Conservation (phyloP, 345 rosid species). For the Rubroshorea leprosula region DNA sequence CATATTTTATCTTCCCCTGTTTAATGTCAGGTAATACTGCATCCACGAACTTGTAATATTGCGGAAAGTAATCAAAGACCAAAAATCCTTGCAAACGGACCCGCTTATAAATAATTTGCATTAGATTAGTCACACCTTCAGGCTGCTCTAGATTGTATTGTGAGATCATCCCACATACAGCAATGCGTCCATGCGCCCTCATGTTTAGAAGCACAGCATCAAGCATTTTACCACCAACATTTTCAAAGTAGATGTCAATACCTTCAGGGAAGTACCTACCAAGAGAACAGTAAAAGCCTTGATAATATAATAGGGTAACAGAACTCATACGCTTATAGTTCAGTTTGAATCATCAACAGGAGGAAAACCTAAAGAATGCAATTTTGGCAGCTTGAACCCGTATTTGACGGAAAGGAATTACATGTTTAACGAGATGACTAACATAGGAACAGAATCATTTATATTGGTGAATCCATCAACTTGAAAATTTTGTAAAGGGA, state of each 20-base stretch:
- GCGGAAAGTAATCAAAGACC: constrained; percentile 25
- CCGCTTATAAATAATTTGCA: constrained; percentile 17
- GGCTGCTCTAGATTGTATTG: constrained; percentile 36
- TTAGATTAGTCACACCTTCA: constrained; percentile 36
- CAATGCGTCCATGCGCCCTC: constrained; percentile 38
- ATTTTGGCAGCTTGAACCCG: no score
- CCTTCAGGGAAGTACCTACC: constrained; percentile 37
- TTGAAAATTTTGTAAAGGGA: no score
- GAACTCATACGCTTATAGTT: no score
- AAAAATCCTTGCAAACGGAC: constrained; percentile 39
- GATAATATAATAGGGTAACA: no score
- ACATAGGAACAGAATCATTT: no score
- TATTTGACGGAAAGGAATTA: no score
- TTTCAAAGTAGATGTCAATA: constrained; percentile 54
- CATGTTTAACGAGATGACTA: no score
- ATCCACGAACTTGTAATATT: constrained; percentile 33
- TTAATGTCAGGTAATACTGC: constrained; percentile 33
- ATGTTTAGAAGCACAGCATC: constrained; percentile 48
- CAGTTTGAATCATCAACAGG: no score
- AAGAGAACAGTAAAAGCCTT: no score
- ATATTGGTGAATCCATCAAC: no score
- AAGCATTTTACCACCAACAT: constrained; percentile 52
- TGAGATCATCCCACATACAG: constrained; percentile 53
- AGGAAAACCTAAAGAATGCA: not conserved
- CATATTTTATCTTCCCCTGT: constrained; percentile 38